A percentile compares a stretch with the other conserved stretches of the same genome.
These are phyloP conservation scores for Escallonia rubra DNA, from an alignment of 129 eudicot species.

Conservation along the genomic window DNA sequence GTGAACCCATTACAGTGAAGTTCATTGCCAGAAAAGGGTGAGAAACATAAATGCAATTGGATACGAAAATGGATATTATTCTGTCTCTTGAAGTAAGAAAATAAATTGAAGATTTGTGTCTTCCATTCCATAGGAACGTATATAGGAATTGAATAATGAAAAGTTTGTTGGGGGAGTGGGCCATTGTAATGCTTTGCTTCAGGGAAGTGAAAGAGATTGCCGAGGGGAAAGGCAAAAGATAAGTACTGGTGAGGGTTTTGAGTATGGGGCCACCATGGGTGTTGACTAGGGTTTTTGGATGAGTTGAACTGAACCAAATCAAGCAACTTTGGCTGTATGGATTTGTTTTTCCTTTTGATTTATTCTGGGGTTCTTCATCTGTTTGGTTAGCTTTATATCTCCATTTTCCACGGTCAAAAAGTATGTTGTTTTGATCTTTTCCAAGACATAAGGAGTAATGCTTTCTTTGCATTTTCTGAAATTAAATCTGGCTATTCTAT, in stretches of 20 bases:
- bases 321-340: constrained; percentile 3
- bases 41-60: constrained; percentile 1
- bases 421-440: constrained; percentile 2
- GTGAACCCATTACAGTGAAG: constrained; percentile 12
- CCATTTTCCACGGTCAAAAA: neutral
- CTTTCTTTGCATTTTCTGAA: neutral
- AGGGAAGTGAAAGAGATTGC: constrained; percentile 42
- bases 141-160: constrained; percentile 10
- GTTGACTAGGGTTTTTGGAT: neutral
- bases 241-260: constrained; percentile 21
- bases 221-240: constrained; percentile 25
- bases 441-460: neutral
- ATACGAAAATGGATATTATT: constrained; percentile 12
- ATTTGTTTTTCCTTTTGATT: neutral
- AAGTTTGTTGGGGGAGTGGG: constrained; percentile 22
- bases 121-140: constrained; percentile 17
- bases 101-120: constrained; percentile 19
- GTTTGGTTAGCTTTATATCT: constrained; percentile 15
- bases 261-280: constrained; percentile 5
- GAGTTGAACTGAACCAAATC: neutral
- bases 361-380: neutral
- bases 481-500: neutral
- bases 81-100: neutral
- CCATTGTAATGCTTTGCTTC: constrained; percentile 44
- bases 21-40: too few relatives aligned